These are phyloP conservation scores for Chaetoscypha palmicola DNA, from an alignment of 2,329 filamentous ascomycete genomes.

Conservation along the genomic window DNA sequence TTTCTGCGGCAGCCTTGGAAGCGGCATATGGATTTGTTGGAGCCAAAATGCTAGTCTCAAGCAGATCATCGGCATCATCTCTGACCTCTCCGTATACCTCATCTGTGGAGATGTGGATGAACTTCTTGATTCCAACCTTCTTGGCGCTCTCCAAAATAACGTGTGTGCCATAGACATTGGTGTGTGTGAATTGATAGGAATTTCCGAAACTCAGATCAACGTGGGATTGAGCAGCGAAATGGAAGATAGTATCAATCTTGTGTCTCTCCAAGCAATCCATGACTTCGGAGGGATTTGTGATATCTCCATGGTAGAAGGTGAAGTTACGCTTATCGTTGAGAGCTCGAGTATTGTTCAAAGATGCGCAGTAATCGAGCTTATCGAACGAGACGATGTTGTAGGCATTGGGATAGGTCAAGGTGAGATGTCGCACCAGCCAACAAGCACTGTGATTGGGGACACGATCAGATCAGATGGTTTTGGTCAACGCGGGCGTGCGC, in stretches of 20 bases:
- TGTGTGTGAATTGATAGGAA: conserved; percentile 73
- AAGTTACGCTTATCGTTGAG: conserved; percentile 66
- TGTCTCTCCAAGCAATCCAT: conserved; percentile 63
- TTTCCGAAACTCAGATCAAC: conserved; percentile 79
- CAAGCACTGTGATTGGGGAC: conserved; percentile 54
- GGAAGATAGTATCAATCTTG: conserved; percentile 72
- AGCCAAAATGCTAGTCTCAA: conserved; percentile 66
- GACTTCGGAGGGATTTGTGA: conserved; percentile 64
- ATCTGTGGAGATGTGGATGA: conserved; percentile 78
- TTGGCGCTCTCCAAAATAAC: conserved; percentile 71
- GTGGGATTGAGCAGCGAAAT: conserved; percentile 81
- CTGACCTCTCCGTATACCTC: conserved; percentile 80
- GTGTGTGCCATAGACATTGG: conserved; percentile 79
- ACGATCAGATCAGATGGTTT: background rate
- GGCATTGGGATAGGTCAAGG: conserved; percentile 61
- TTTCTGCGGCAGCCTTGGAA: conserved; percentile 75
- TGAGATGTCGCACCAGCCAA: conserved; percentile 75
- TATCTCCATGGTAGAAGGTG: conserved; percentile 71
- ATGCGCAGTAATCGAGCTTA: conserved; percentile 77
- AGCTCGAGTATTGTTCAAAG: conserved; percentile 68
- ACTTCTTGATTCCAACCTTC: conserved; percentile 61
- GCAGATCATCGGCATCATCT: conserved; percentile 61
- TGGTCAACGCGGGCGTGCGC: conserved; percentile 1
- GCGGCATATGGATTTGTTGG: conserved; percentile 80
- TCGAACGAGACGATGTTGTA: conserved; percentile 81